Evolutionary conservation across 352 stramenopile genomes (phyloP), one percentile per base, ranked within the genome.

Genomic region (Hyaloperonospora arabidopsidis): DNA sequence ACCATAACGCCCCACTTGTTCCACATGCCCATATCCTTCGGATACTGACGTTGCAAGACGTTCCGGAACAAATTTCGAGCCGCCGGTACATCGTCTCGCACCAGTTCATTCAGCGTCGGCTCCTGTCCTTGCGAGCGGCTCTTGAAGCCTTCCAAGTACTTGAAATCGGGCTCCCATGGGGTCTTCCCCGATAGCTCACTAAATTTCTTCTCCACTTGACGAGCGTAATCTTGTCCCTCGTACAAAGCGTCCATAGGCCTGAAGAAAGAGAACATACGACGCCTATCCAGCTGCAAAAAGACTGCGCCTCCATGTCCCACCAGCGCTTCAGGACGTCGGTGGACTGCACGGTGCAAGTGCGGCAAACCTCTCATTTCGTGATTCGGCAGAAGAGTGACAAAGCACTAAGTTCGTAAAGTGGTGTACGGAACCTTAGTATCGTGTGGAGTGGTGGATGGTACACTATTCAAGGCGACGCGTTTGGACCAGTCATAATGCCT

Each of bases 1-100:
- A 74, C 62, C 84, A 94, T 94, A 40, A 84, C 81, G 43, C 70
- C 84, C 84, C 84, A 94, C 58, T 94, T 94, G 71, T 94, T 94
- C 84, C 84, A 94, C 84, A 94, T 94, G 59, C 71, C 76, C 81
- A 94, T 92, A 68, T 94, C 81, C 18, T 82, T 77, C 5, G 68
- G 59, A 63, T 94, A 94, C 29, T 83, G 64, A 45, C 76, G 69
- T 60, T 94, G 81, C 49, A 94, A 63, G 49, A 89, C 76, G 44
- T 86, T 86, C 13, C 81, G 77, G 61, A 94, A 94, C 12, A 94
- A 61, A 28, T 77, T 76, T 10, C 84, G 70, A 35, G 84, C 84
- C 7, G 74, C 63, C 6, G 75, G 72, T 6, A 92, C 70, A 50
- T 94, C 78, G 23, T 92, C 72, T 41, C 81, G 79, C 54, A 94